phyloP scores from a whole-genome alignment of 306 rosid genomes.

The Fragaria vesca region DNA sequence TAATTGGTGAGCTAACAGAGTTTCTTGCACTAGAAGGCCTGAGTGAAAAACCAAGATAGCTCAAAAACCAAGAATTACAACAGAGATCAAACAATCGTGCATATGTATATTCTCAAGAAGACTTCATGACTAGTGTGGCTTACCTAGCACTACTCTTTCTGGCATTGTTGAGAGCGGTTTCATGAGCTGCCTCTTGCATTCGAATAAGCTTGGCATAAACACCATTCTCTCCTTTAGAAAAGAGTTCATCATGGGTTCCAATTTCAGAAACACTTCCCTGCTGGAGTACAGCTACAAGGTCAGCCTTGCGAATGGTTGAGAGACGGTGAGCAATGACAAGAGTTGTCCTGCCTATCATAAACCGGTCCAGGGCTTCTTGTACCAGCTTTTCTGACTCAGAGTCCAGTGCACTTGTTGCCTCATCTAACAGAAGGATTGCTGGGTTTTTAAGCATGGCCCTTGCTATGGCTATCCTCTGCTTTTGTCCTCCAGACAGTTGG shows the following conservation, averaged over 20 bases:
- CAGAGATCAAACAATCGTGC: not conserved
- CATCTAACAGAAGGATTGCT: slow-evolving; percentile 88
- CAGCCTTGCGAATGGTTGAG: slow-evolving; percentile 91
- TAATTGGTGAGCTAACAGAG: slow-evolving; percentile 98
- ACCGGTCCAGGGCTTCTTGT: slow-evolving; percentile 97
- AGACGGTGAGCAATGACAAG: slow-evolving; percentile 94
- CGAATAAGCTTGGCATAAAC: slow-evolving; percentile 87
- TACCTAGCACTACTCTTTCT: slow-evolving; percentile 99
- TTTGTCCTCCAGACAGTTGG: slow-evolving; percentile 98
- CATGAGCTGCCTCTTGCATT: slow-evolving; percentile 93
- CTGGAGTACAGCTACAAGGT: slow-evolving; percentile 82
- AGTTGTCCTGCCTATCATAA: slow-evolving; percentile 95
- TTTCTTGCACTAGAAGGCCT: slow-evolving; percentile 99
- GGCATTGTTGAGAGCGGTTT: slow-evolving; percentile 85
- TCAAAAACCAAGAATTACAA: not conserved
- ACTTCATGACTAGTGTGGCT: slow-evolving; percentile 19
- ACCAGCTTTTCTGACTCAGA: slow-evolving; percentile 97
- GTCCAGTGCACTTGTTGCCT: slow-evolving; percentile 98
- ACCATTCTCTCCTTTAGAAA: slow-evolving; percentile 85
- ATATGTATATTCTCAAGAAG: not conserved
- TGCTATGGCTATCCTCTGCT: slow-evolving; percentile 97
- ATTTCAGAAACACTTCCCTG: slow-evolving; percentile 86
- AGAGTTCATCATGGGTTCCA: slow-evolving; percentile 92
- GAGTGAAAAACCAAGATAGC: slow-evolving; percentile 21
- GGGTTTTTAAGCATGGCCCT: slow-evolving; percentile 99